Base-by-base conservation (phyloP, 208 protist genomes). In the Lotmaria passim region DNA sequence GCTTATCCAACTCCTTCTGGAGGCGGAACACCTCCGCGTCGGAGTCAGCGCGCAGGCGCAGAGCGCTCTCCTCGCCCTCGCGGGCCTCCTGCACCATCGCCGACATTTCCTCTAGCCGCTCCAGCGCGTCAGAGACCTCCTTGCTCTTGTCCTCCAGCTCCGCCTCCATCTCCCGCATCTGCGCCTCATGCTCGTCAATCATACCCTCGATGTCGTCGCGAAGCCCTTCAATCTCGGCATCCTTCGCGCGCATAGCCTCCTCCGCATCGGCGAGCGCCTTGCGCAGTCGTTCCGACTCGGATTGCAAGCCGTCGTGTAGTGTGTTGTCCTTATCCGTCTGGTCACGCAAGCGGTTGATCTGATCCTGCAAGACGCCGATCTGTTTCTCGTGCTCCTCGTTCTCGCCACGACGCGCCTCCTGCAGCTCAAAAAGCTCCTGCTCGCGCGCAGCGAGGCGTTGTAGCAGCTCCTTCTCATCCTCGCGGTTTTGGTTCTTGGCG, bases 81-180 rank as follows among this genome's bases (percentile, higher is more conserved):
- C 90, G 90, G 0, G 83, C 90, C 47, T 89, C 83, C 46, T 93
- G 76, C 44, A 95, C 68, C 83, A 95, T 88, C 21, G 78, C 73
- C n/a, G 82, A 77, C 74, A 91, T 81, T 69, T 95, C 86, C 62
- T 93, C 86, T 41, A 95, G 70, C 19, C 73, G 77, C 65, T 87
- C 86, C 46, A 95, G 65, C 3, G 83, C 83, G 46, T 95, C 90
- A 17, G 81, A 89, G 10, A 84, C 82, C 62, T 95, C 90, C 36
- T 66, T 60, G 34, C 69, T 81, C 60, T 87, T 90, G 39, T 59
- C 63, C 43, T 90, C 84, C 21, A 91, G 67, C 56, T 87, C 82
- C 19, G 41, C 67, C 34, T 84, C 77, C 21, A 89, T 46, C 53
- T 89, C 78, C 7, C 78, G 78, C 65, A 94, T 72, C 43, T 93